Base-by-base conservation (phyloP, 1,139 yeast species). In the Komagataea norvegica region DNA sequence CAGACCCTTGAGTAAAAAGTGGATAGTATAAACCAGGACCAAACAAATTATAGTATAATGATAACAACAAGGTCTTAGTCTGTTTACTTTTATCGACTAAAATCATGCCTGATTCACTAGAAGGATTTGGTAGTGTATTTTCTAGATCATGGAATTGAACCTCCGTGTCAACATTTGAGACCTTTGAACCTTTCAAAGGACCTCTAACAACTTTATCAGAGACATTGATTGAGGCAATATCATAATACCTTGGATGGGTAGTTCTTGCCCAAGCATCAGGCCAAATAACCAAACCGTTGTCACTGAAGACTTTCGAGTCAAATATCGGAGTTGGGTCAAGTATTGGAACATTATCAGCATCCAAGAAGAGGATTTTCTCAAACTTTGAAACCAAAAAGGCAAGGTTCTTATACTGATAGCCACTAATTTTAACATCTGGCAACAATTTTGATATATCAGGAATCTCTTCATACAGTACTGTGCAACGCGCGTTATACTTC, bases 201-300 rank as follows among this genome's bases (percentile, higher is more conserved):
- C 52, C 53, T 32, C 63, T 51, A 18, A 56, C 49, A 19, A 59
- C 55, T 10, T 49, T 46, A 8, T 48, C 44, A 8, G 44, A 39
- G 9, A 72, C 57, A 8, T 54, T 46, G 3, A 70, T 54, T 4
- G 70, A 73, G 1, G 82, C 76, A 37, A 79, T 68, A 3, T 77
- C 71, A 51, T 77, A 80, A 47, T 64, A 77, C 19, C 54, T 59
- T 1, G 88, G 88, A 4, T 79, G 65, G 0, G 79, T 72, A 1
- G 79, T 68, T 48, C 88, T 67, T 38, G 72, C 64, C 86, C 87
- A 80, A 41, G 74, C 74, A 54, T 79, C 87, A 4, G 89, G 88
- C 89, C 89, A 81, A n/a, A 79, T 33, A 2, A 70, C 57, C 25
- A 70, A 41, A 2, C 69, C 68, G 18, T 51, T 45, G 8, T 61